Evolutionary conservation across 148 eudicot species (phyloP).

Genomic region (Euryodendron excelsum): DNA sequence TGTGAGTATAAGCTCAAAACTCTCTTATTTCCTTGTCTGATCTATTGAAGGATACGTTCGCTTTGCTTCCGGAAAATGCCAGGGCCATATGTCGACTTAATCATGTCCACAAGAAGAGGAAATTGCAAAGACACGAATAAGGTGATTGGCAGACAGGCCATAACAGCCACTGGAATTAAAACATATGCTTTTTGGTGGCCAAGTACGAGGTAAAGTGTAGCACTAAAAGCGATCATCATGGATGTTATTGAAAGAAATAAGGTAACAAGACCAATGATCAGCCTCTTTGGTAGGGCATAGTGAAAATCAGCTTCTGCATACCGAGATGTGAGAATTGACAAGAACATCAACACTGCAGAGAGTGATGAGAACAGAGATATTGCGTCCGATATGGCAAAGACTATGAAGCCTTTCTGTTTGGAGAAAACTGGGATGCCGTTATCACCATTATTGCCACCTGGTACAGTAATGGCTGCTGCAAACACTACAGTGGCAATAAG

Average conservation of each 20-base stretch:
- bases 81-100: conserved; percentile 17
- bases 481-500: conserved; percentile 28
- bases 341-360: conserved; percentile 22
- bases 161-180: conserved; percentile 12
- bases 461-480: conserved; percentile 32
- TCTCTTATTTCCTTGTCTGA: background rate
- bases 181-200: conserved; percentile 11
- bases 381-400: conserved; percentile 25
- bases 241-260: too few species aligned
- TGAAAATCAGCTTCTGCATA: conserved; percentile 27
- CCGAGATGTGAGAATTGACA: conserved; percentile 26
- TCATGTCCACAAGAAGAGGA: conserved; percentile 26
- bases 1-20: background rate
- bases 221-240: too few species aligned
- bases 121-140: conserved; percentile 20
- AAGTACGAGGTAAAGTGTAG: conserved; percentile 20
- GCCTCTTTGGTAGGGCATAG: conserved; percentile 20
- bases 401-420: background rate
- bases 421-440: conserved; percentile 23
- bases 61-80: conserved; percentile 18
- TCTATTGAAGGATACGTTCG: background rate
- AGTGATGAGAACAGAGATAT: conserved; percentile 19
- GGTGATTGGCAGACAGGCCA: conserved; percentile 20
- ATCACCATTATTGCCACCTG: conserved; percentile 19
- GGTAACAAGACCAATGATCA: conserved; percentile 16